Base-by-base conservation (phyloP, 192 early-diverging fungal genomes). In the Coemansia sp. region DNA sequence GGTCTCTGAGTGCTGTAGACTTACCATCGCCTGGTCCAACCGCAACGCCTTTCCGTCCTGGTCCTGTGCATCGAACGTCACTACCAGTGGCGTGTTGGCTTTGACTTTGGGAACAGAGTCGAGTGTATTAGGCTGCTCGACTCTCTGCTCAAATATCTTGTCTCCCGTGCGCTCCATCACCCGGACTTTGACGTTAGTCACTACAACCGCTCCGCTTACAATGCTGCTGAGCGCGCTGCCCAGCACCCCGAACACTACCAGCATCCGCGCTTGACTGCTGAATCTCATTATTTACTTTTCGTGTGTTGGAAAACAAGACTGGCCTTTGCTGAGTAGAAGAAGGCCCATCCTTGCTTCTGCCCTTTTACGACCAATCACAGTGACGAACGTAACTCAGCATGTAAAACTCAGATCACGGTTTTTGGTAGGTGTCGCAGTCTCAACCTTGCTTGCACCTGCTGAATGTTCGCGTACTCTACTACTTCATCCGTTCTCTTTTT, bases 151-250 rank as follows among this genome's bases (percentile, higher is more conserved):
- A 34, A 81, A 69, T 41, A 72, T 62, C 69, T 66, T 69, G 73
- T 75, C 78, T 24, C 78, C 78, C 0, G 78, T 75, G 34, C 78
- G 78, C 59, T 81, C 78, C 55, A 72, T 58, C 34, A 72, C 73
- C 26, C 59, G 67, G 12, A 81, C 65, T 2, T 52, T 61, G 31
- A 81, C 62, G 59, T 69, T 60, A 44, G 38, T 58, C 7, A 60
- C 63, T 21, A 60, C 49, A 3, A 75, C 54, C 22, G 58, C 31
- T 7, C 53, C 64, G 23, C 24, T 21, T 44, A 38, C 64, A 2
- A 34, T 18, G 32, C 56, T 28, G 51, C 38, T 23, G 18, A 51
- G 62, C 58, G 49, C 22, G 5, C 55, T 16, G 6, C 24, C 62
- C n/a, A 74, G 57, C 25, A 34, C 61, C 8, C 52, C 31, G 0